phyloP scores from a whole-genome alignment of 2,329 filamentous ascomycete species.

The Cladosporium cucumerinum region DNA sequence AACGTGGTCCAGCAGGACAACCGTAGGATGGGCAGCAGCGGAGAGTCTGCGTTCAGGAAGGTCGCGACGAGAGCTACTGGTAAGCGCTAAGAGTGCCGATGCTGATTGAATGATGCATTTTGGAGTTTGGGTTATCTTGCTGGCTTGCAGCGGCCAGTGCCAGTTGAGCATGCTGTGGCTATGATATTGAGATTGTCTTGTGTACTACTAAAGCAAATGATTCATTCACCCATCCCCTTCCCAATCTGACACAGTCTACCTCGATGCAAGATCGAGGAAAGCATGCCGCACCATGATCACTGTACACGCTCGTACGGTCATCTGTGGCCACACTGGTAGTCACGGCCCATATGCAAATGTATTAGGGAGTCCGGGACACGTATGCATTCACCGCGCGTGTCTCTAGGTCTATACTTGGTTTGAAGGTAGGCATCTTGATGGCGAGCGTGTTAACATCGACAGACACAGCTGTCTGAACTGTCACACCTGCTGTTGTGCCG shows the following conservation, averaged over 20 bases:
- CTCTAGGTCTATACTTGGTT: no score
- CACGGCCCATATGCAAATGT: no score
- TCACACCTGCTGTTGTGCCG: no score
- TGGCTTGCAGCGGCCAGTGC: background rate
- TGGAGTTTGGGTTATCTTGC: conserved; percentile 2
- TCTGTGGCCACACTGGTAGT: no score
- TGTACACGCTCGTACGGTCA: no score
- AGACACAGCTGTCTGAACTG: no score
- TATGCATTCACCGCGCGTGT: no score
- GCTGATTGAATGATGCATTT: background rate
- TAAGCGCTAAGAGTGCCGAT: conserved; percentile 2
- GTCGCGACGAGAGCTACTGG: conserved; percentile 14
- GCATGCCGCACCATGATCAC: no score
- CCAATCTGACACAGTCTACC: background rate
- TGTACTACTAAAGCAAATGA: conserved; percentile 7
- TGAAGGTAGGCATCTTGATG: no score
- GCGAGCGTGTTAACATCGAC: no score
- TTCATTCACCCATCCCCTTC: background rate
- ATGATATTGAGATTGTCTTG: background rate
- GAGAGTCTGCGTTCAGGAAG: conserved; percentile 36
- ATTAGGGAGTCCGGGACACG: no score
- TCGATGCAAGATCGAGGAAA: no score
- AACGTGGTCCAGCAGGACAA: conserved; percentile 29
- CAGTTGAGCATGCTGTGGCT: background rate
- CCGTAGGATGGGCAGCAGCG: conserved; percentile 28